phyloP scores from a whole-genome alignment of 768 basidiomycete species.

The Lactifluus volemus region DNA sequence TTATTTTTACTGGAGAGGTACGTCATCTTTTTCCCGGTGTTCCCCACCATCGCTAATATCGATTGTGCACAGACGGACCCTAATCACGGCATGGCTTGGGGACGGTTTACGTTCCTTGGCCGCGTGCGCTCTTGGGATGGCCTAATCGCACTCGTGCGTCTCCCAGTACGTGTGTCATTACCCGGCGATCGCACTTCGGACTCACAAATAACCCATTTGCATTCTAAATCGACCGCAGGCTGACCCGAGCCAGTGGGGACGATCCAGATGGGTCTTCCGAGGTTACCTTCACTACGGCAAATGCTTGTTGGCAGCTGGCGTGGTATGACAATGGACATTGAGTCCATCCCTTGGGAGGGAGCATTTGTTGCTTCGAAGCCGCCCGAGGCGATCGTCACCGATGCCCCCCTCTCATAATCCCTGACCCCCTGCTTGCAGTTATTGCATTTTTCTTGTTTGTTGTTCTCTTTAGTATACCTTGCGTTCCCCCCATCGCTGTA shows the following conservation, averaged over 20 bases:
- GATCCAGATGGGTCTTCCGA: conserved; percentile 42
- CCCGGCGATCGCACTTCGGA: not conserved
- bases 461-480: not conserved
- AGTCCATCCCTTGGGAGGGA: conserved; percentile 48
- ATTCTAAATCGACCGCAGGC: not conserved
- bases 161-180: conserved; percentile 19
- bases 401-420: not conserved
- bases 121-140: conserved; percentile 32
- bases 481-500: conserved; percentile 3
- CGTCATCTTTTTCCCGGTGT: conserved; percentile 10
- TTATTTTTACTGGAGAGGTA: conserved; percentile 54
- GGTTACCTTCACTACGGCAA: conserved; percentile 60
- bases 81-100: conserved; percentile 31
- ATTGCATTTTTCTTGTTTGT: conserved; percentile 2
- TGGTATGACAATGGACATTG: conserved; percentile 34
- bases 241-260: conserved; percentile 7
- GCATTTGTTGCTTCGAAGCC: conserved; percentile 53
- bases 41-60: not conserved
- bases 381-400: not conserved
- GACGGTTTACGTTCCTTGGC: conserved; percentile 28
- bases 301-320: conserved; percentile 70
- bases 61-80: conserved; percentile 37
- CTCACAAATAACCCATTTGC: not conserved
- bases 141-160: conserved; percentile 30
- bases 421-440: not conserved